phyloP scores from a whole-genome alignment of 1,139 yeast species.

The Saccharomyces hybrid region DNA sequence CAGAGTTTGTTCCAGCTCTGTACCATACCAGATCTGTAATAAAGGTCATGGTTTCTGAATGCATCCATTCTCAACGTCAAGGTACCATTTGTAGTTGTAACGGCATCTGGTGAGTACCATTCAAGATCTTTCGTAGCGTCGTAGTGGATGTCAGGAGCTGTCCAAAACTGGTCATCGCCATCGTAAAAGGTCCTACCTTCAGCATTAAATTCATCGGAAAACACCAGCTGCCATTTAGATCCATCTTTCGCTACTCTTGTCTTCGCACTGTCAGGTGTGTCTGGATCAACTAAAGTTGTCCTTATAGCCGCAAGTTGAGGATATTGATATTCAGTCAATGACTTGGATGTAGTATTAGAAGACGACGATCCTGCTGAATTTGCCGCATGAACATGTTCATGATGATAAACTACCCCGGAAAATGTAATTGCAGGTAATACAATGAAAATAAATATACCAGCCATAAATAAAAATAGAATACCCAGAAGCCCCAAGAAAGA shows the following conservation, averaged over 20 bases:
- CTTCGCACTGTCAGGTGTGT: slow-evolving; percentile 56
- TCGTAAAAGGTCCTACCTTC: slow-evolving; percentile 78
- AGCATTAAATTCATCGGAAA: slow-evolving; percentile 76
- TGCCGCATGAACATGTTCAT: slow-evolving; percentile 24
- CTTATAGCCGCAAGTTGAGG: slow-evolving; percentile 57
- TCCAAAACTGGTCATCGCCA: slow-evolving; percentile 81
- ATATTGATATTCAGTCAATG: slow-evolving; percentile 50
- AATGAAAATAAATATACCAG: slow-evolving; percentile 58
- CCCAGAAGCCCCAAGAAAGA: slow-evolving; percentile 57
- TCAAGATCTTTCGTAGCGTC: slow-evolving; percentile 77
- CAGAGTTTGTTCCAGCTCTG: slow-evolving; percentile 82
- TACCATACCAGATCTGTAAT: slow-evolving; percentile 77
- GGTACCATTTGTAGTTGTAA: slow-evolving; percentile 59
- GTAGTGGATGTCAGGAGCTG: slow-evolving; percentile 68
- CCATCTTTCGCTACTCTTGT: slow-evolving; percentile 46
- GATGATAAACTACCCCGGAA: slow-evolving; percentile 48
- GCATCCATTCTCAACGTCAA: slow-evolving; percentile 66
- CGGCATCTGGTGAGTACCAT: slow-evolving; percentile 86
- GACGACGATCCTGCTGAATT: slow-evolving; percentile 8
- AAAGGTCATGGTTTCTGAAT: slow-evolving; percentile 58
- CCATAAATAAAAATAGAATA: slow-evolving; percentile 47
- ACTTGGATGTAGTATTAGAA: slow-evolving; percentile 22
- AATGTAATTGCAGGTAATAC: slow-evolving; percentile 68
- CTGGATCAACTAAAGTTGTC: slow-evolving; percentile 61
- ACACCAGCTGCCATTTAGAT: slow-evolving; percentile 60